phyloP scores from a whole-genome alignment of 202 grass and related monocot genomes.

The Eragrostis tef region DNA sequence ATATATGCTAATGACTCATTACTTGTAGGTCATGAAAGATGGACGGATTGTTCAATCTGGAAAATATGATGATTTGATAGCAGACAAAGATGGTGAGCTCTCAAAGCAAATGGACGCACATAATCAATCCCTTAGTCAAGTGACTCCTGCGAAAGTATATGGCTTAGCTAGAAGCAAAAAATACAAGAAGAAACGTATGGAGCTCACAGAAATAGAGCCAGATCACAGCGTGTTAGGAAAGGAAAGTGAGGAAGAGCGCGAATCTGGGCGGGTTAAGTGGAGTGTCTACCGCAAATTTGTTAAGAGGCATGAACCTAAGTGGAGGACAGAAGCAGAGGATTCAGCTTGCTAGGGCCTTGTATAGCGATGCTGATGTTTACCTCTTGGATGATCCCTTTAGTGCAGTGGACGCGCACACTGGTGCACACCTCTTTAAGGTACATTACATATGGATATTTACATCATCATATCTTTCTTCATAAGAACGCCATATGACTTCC shows the following conservation, averaged over 20 bases:
- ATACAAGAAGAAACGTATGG: constrained; percentile 48
- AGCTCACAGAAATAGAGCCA: constrained; percentile 54
- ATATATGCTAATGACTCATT: constrained; percentile 4
- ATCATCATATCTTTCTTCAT: constrained; percentile 1
- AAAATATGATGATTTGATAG: constrained; percentile 78
- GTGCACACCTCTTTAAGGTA: constrained; percentile 91
- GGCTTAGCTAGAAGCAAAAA: constrained; percentile 40
- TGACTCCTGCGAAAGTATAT: constrained; percentile 56
- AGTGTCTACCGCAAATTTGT: constrained; percentile 73
- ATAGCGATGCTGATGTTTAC: constrained; percentile 74
- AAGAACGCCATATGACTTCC: not conserved
- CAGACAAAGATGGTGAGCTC: constrained; percentile 60
- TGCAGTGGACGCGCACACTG: constrained; percentile 90
- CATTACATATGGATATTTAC: constrained; percentile 13
- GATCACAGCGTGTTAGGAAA: constrained; percentile 44
- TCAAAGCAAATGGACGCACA: constrained; percentile 70
- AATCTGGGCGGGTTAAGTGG: constrained; percentile 80
- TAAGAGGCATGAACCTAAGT: constrained; percentile 86
- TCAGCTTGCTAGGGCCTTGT: constrained; percentile 86
- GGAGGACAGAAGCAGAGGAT: constrained; percentile 98
- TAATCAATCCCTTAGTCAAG: constrained; percentile 66
- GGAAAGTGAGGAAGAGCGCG: constrained; percentile 76
- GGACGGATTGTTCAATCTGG: constrained; percentile 85
- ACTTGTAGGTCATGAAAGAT: constrained; percentile 78
- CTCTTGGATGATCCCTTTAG: constrained; percentile 96